phyloP scores from a whole-genome alignment of 345 rosid species.

The Raphanus sativus region DNA sequence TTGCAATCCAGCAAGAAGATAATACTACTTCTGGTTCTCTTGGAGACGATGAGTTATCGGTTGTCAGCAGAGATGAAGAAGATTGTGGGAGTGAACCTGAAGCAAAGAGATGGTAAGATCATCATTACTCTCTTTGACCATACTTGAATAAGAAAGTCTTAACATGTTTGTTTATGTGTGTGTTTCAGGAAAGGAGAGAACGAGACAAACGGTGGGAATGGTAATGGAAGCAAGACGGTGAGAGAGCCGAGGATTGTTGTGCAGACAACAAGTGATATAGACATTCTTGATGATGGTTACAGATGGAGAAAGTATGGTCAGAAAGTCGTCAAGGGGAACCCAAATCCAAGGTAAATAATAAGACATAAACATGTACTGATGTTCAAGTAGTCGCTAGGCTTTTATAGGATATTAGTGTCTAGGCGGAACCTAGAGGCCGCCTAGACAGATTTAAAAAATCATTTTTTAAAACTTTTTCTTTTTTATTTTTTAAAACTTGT shows the following conservation, averaged over 20 bases:
- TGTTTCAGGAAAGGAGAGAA: slow-evolving; percentile 74
- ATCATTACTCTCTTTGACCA: background rate
- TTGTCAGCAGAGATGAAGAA: slow-evolving; percentile 54
- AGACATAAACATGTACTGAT: background rate
- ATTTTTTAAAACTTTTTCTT: too few relatives aligned
- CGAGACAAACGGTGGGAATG: slow-evolving; percentile 59
- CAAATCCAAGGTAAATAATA: slow-evolving; percentile 74
- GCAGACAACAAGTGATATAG: slow-evolving; percentile 94
- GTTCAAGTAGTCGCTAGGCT: background rate
- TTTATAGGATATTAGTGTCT: background rate
- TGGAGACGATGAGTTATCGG: slow-evolving; percentile 79
- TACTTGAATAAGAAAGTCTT: background rate
- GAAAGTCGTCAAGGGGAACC: slow-evolving; percentile 96
- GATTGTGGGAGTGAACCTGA: slow-evolving; percentile 69
- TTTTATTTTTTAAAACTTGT: too few relatives aligned
- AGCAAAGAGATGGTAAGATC: slow-evolving; percentile 73
- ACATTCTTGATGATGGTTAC: slow-evolving; percentile 93
- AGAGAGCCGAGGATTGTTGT: slow-evolving; percentile 92
- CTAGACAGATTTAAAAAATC: too few relatives aligned
- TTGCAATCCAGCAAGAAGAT: slow-evolving; percentile 56
- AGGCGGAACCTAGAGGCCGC: too few relatives aligned
- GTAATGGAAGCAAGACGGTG: slow-evolving; percentile 68
- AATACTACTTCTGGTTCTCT: slow-evolving; percentile 68
- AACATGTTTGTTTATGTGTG: background rate
- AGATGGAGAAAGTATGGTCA: slow-evolving; percentile 99